Evolutionary conservation across 495 filamentous ascomycete species (phyloP), one percentile per base, ranked within the genome.

Genomic region (Neurospora sublineolata): DNA sequence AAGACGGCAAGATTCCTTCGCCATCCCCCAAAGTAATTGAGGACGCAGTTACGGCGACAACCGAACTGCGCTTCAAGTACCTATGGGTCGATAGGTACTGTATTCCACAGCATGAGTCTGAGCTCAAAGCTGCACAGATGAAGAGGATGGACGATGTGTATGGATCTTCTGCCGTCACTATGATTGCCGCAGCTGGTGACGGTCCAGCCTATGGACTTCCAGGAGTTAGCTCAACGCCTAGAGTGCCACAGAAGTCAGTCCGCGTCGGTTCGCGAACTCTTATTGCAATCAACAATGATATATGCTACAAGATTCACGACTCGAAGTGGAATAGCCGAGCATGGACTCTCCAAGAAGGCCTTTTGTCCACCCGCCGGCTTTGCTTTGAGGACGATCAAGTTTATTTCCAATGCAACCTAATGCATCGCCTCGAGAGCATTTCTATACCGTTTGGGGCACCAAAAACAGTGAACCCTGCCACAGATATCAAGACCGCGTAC

Each of bases 301-400:
- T 68, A 36, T 44, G 42, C 33, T 4, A 10, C 27, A 30, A 36
- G 1, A 74, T 82, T 69, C 3, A 8, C 18, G 39, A 69, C 0
- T 76, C 76, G 0, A 74, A 73, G 38, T 83, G 81, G 82, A 23
- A 39, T 5, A 80, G 75, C 7, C 72, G 83, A 69, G 83, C 75
- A 9, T 84, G 83, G 83, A 84, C 83, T 3, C 83, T 75, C 70
- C 83, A 84, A 72, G 82, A 84, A 73, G 77, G 69, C 0, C 18
- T 82, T 6, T 72, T 83, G 14, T 80, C 78, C 8, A 68, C 70
- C 27, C 76, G 81, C 0, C 72, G 79, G 0, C 70, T 84, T 14
- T 78, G 76, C 60, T 77, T 85, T 58, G 78, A 73, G 0, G 73
- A 80, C 6, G 40, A 77, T 4, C 79, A 83, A 60, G 68, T 79